phyloP scores from a whole-genome alignment of 2,329 filamentous ascomycete species.

The Aspergillus eucalypticola region DNA sequence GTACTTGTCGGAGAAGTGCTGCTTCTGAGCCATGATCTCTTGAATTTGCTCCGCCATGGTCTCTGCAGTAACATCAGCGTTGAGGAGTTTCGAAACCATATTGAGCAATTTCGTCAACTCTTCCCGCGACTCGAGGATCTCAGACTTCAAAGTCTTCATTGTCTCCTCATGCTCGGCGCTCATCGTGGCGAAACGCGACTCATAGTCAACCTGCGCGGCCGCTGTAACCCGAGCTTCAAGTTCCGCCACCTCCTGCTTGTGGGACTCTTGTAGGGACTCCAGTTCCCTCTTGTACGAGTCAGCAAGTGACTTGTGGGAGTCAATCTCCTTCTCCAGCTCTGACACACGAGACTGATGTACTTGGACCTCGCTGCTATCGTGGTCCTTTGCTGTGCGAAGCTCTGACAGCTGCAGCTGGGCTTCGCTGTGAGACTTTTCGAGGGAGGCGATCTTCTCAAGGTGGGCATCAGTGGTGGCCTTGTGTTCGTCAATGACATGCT shows the following conservation, averaged over 20 bases:
- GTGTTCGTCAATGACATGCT: conserved; percentile 77
- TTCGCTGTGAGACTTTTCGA: conserved; percentile 70
- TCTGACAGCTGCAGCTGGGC: conserved; percentile 69
- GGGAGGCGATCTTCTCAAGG: conserved; percentile 66
- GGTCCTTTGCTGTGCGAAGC: conserved; percentile 61
- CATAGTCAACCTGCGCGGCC: conserved; percentile 39
- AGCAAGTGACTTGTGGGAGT: conserved; percentile 57
- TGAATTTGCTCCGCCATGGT: conserved; percentile 65
- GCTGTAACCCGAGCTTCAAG: conserved; percentile 41
- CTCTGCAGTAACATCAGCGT: conserved; percentile 56
- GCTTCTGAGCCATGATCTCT: conserved; percentile 47
- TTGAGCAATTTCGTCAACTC: conserved; percentile 65
- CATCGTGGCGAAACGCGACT: conserved; percentile 48
- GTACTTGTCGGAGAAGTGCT: conserved; percentile 45
- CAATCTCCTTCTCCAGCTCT: conserved; percentile 59
- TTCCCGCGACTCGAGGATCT: conserved; percentile 66
- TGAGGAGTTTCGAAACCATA: conserved; percentile 52
- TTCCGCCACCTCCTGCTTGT: conserved; percentile 47
- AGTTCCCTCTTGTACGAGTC: conserved; percentile 57
- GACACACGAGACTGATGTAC: conserved; percentile 46
- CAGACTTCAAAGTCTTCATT: conserved; percentile 60
- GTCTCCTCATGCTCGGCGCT: conserved; percentile 61
- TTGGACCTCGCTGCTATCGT: conserved; percentile 54
- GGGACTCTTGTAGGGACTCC: conserved; percentile 54
- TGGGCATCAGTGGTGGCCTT: conserved; percentile 71